Base-by-base conservation (phyloP, 2,329 filamentous ascomycete species). In the Colletotrichum liriopes region DNA sequence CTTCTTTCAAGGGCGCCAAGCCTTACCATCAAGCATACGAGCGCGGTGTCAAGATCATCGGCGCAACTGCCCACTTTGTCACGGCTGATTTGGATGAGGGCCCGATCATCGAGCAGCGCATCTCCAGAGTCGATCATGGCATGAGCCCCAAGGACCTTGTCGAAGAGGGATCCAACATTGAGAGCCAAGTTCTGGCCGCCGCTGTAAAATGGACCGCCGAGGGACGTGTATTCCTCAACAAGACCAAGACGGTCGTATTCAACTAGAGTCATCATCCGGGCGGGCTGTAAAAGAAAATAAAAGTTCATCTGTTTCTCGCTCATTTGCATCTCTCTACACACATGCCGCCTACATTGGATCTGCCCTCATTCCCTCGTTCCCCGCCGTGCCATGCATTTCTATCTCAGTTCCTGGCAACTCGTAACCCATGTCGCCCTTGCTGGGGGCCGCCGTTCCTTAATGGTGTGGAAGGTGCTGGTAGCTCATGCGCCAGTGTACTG, bases 1-100 rank as follows among this genome's bases (percentile, higher is more conserved):
- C 94, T 0, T 92, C 89, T 12, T 96, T 96, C 89, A 96, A 96
- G 87, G 94, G 94, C 73, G 94, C 94, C 39, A 94, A 94, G 84
- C 94, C 94, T 3, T 96, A 96, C 83, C 94, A 96, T 82, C 94
- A 96, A 86, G 94, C 94, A 9, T 95, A 93, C 79, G 93, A 96
- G 74, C 90, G 93, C 37, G 94, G 94, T 72, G 94, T 96, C 75
- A 96, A 96, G 88, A 96, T 96, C 77, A 95, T 95, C 69, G 94
- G 94, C 71, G 94, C 94, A 32, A 95, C 93, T 2, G 94, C 94
- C 6, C 94, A 96, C 83, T 96, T 96, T 77, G 94, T 96, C 75
- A 96, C 94, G 1, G 93, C 92, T 37, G 93, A 96, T 81, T 83
- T 96, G 73, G 94, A 96, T 78, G 94, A 96, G 85, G 94, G 94